Conservation (phyloP, 2,329 filamentous ascomycete genomes). For the Colletotrichum euphorbiae region DNA sequence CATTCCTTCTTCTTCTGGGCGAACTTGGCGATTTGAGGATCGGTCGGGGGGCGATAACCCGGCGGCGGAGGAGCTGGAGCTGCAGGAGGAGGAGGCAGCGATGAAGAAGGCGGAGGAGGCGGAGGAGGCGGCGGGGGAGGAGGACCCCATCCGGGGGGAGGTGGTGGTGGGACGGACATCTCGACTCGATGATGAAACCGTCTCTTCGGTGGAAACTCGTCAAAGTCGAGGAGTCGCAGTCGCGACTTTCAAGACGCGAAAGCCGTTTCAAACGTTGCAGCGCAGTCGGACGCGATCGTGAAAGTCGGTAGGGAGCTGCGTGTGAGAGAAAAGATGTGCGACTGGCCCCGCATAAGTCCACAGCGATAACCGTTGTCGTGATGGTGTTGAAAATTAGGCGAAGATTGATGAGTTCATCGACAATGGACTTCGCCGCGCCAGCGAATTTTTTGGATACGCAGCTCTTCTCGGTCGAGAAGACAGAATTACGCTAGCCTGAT, state of each 20-base stretch:
- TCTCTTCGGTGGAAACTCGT: slow-evolving; percentile 31
- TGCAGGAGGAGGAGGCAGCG: slow-evolving; percentile 69
- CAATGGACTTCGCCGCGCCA: slow-evolving; percentile 34
- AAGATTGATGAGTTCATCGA: slow-evolving; percentile 34
- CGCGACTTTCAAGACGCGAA: slow-evolving; percentile 40
- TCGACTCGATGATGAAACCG: slow-evolving; percentile 41
- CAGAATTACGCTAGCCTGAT: slow-evolving; percentile 16
- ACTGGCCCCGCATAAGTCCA: slow-evolving; percentile 40
- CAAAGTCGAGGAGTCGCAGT: slow-evolving; percentile 38
- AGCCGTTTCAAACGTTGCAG: slow-evolving; percentile 27
- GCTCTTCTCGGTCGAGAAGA: slow-evolving; percentile 18
- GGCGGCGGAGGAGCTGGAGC: slow-evolving; percentile 81
- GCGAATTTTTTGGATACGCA: slow-evolving; percentile 38
- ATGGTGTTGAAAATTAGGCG: slow-evolving; percentile 30
- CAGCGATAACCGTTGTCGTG: slow-evolving; percentile 41
- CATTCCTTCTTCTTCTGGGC: slow-evolving; percentile 99
- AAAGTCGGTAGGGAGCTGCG: slow-evolving; percentile 10
- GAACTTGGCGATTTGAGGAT: slow-evolving; percentile 92
- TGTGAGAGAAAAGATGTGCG: slow-evolving; percentile 16
- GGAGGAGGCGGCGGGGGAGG: slow-evolving; percentile 64
- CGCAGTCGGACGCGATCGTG: slow-evolving; percentile 34
- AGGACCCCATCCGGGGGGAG: slow-evolving; percentile 68
- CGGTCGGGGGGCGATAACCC: slow-evolving; percentile 82
- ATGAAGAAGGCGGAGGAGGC: slow-evolving; percentile 68
- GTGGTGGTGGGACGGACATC: slow-evolving; percentile 68